Percentiles rank a stretch among this genome's conserved stretches.
Evolutionary conservation across 2,329 filamentous ascomycete genomes (phyloP).

Genomic region (Ophiostoma montium): DNA sequence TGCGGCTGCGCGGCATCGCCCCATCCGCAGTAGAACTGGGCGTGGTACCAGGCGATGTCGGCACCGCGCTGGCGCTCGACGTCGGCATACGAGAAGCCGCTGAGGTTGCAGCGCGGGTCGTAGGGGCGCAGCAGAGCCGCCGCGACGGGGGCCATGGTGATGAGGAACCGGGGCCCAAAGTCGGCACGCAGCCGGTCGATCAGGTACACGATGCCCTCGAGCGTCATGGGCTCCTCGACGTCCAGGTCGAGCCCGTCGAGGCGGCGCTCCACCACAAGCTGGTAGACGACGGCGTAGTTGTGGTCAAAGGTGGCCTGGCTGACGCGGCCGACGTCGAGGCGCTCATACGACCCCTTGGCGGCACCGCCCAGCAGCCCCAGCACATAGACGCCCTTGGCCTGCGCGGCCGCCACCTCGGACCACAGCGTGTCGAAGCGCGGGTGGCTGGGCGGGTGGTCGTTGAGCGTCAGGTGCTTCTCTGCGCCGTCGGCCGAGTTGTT

Average conservation of each 20-base stretch:
- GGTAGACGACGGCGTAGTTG: slow-evolving; percentile 53
- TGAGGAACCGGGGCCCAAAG: slow-evolving; percentile 53
- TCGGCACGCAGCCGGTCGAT: slow-evolving; percentile 51
- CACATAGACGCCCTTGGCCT: slow-evolving; percentile 57
- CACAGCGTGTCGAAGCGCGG: slow-evolving; percentile 51
- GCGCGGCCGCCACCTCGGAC: slow-evolving; percentile 55
- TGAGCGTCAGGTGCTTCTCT: slow-evolving; percentile 44
- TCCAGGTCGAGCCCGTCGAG: slow-evolving; percentile 60
- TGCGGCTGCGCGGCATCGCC: slow-evolving; percentile 43
- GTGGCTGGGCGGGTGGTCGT: slow-evolving; percentile 55
- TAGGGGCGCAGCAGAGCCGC: slow-evolving; percentile 49
- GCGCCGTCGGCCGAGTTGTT: slow-evolving; percentile 32
- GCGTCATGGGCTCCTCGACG: slow-evolving; percentile 58
- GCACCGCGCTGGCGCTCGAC: slow-evolving; percentile 49
- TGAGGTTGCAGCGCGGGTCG: slow-evolving; percentile 47
- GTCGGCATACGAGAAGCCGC: slow-evolving; percentile 60
- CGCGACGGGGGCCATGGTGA: slow-evolving; percentile 67
- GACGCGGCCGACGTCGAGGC: slow-evolving; percentile 31
- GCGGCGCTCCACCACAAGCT: slow-evolving; percentile 40
- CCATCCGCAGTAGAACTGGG: slow-evolving; percentile 79
- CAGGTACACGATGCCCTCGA: slow-evolving; percentile 46
- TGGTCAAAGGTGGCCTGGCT: slow-evolving; percentile 44
- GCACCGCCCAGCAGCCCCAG: slow-evolving; percentile 72
- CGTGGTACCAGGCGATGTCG: slow-evolving; percentile 66
- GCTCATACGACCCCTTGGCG: slow-evolving; percentile 53